Evolutionary conservation across 108 stramenopile genomes (phyloP), one percentile per base, ranked within the genome.

Genomic region (Nannochloropsis granulata): DNA sequence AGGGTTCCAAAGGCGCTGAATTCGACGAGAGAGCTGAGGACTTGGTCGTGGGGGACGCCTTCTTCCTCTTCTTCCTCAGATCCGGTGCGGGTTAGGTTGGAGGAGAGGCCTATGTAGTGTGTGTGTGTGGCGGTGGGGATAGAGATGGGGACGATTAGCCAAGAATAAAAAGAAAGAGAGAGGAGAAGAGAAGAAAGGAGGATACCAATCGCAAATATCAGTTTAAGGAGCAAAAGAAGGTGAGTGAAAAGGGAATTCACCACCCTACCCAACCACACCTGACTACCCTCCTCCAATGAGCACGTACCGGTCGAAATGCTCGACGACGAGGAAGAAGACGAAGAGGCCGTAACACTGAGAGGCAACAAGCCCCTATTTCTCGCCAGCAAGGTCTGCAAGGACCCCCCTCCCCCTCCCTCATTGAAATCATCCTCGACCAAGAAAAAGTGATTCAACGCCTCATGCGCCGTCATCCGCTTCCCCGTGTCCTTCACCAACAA

Each of bases 391-490:
- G 0, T 71, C 16, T 71, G 56, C n/a, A n/a, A n/a, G 5, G 56
- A 16, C 5, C n/a, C n/a, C 56, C 56, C 56, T 16, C 56, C 16
- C 21, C n/a, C 56, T 16, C 21, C n/a, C 56, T n/a, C 56, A n/a
- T 11, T 71, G 56, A n/a, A 5, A 71, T 16, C 21, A 71, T 16
- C 56, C 79, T 80, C 24, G 13, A 24, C 79, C 23, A 80, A 24
- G 24, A 24, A 80, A 25, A 5, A 25, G 82, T 88, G 88, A 13
- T 83, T 88, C 25, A 89, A 44, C 13, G 89, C 89, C 80, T 83
- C 82, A 23, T 87, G 81, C 13, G 89, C 89, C 24, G 88, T 88
- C 88, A 89, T 83, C 23, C 89, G 82, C 34, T 84, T n/a, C 21
- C 78, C 44, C n/a, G 44, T 24, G 83, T 89, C 86, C 21, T 83